These are phyloP conservation scores for Tephrocybe rancida DNA, from an alignment of 768 basidiomycete genomes.

Conservation along the genomic window DNA sequence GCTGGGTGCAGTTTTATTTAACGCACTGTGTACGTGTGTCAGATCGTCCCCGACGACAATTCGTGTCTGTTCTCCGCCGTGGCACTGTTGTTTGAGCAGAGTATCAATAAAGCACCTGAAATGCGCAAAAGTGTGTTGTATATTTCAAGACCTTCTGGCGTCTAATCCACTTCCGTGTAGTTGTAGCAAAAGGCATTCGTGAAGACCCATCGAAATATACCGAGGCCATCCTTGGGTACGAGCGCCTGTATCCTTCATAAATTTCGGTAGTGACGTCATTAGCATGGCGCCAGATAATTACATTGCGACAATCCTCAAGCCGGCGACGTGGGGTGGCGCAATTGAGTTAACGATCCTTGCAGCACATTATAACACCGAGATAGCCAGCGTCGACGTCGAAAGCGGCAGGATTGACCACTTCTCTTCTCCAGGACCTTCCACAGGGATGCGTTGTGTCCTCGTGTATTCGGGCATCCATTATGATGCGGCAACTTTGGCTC, in stretches of 20 bases:
- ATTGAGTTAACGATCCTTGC: conserved; percentile 91
- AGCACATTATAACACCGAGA: conserved; percentile 80
- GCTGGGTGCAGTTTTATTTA: not conserved
- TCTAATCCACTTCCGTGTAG: conserved; percentile 36
- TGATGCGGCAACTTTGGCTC: conserved; percentile 86
- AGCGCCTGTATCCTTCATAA: not conserved
- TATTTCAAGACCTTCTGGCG: not conserved
- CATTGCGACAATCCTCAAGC: conserved; percentile 77
- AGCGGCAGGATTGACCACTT: conserved; percentile 89
- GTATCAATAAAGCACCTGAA: conserved; percentile 64
- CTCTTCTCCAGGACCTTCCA: conserved; percentile 46
- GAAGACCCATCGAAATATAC: conserved; percentile 72
- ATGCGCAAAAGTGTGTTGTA: conserved; percentile 72
- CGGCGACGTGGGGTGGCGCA: conserved; percentile 91
- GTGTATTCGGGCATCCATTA: conserved; percentile 98
- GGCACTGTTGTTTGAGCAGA: conserved; percentile 85
- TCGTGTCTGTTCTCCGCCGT: conserved; percentile 91
- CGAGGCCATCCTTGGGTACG: conserved; percentile 86
- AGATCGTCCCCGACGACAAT: conserved; percentile 93
- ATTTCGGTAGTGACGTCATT: not conserved
- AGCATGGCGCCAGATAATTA: conserved; percentile 68
- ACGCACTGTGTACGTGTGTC: not conserved
- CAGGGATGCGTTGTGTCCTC: conserved; percentile 62
- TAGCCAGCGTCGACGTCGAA: conserved; percentile 89
- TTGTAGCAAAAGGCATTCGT: conserved; percentile 82